Conservation (phyloP, 257 asterid genomes). For the Handroanthus guayacan region DNA sequence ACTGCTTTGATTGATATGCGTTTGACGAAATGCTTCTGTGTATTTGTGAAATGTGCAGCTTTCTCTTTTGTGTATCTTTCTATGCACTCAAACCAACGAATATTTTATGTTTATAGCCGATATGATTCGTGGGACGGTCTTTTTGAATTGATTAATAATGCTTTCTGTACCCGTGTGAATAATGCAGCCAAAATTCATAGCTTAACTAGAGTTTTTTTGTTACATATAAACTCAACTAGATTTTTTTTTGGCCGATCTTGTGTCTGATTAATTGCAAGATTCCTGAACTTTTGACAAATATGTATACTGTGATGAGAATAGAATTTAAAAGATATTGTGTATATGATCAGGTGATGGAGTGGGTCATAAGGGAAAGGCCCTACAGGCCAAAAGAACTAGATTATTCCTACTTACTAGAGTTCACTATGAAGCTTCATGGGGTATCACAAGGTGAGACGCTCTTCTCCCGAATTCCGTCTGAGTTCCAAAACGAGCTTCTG, state of each 20-base stretch:
- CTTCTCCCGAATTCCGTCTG: constrained; percentile 72
- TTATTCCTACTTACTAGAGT: constrained; percentile 80
- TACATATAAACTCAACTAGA: not conserved
- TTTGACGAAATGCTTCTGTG: constrained; percentile 51
- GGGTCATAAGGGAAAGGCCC: constrained; percentile 97
- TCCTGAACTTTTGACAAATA: constrained; percentile 19
- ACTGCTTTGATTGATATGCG: constrained; percentile 40
- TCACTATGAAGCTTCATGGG: constrained; percentile 89
- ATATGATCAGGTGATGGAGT: constrained; percentile 82
- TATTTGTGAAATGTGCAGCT: not conserved
- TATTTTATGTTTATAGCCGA: not conserved
- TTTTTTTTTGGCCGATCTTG: not conserved
- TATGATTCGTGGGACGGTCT: not conserved
- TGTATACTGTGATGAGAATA: not conserved
- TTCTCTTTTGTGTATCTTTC: not conserved
- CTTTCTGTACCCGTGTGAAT: not conserved
- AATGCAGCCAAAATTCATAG: not conserved
- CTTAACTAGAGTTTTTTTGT: not conserved
- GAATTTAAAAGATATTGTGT: constrained; percentile 1
- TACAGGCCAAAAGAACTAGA: constrained; percentile 79
- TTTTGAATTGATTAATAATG: not conserved
- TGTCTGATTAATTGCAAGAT: constrained; percentile 10
- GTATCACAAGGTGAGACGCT: constrained; percentile 74
- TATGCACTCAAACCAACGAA: not conserved
- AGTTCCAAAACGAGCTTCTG: constrained; percentile 70